Evolutionary conservation across 106 monocot species (phyloP).

Genomic region (Dactylorhiza incarnata): DNA sequence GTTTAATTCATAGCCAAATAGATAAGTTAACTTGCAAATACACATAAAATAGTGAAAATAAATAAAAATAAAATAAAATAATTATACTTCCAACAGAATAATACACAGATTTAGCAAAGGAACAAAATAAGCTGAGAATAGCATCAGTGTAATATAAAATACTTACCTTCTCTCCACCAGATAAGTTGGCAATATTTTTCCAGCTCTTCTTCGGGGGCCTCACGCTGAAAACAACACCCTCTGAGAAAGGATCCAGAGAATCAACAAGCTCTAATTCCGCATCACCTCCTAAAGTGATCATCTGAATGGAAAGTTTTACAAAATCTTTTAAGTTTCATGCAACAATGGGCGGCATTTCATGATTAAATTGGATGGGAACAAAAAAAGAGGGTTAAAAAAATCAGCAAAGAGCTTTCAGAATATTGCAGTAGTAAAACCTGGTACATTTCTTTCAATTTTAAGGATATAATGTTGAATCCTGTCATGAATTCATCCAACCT

Average conservation of each 20-base stretch:
- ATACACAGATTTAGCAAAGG: no score
- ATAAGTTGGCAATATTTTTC: constrained; percentile 98
- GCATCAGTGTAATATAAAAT: background rate
- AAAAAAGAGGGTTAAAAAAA: background rate
- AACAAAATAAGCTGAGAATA: background rate
- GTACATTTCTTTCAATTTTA: constrained; percentile 99
- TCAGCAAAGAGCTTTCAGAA: background rate
- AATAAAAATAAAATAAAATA: no score
- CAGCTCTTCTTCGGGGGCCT: constrained; percentile 99
- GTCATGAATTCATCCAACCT: constrained; percentile 98
- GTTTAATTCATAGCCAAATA: no score
- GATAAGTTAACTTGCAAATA: no score
- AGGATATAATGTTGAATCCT: constrained; percentile 92
- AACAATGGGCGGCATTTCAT: background rate
- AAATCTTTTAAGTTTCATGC: background rate
- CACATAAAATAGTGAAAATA: no score
- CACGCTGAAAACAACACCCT: constrained; percentile 97
- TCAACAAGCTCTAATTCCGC: constrained; percentile 98
- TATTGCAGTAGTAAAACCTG: constrained; percentile 42
- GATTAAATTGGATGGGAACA: background rate
- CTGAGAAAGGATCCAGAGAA: constrained; percentile 97
- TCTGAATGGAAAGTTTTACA: constrained; percentile 32
- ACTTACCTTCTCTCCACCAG: constrained; percentile 91
- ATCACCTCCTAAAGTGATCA: constrained; percentile 99
- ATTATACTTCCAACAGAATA: no score